phyloP scores from a whole-genome alignment of 495 filamentous ascomycete genomes.

The Neurospora sp. region DNA sequence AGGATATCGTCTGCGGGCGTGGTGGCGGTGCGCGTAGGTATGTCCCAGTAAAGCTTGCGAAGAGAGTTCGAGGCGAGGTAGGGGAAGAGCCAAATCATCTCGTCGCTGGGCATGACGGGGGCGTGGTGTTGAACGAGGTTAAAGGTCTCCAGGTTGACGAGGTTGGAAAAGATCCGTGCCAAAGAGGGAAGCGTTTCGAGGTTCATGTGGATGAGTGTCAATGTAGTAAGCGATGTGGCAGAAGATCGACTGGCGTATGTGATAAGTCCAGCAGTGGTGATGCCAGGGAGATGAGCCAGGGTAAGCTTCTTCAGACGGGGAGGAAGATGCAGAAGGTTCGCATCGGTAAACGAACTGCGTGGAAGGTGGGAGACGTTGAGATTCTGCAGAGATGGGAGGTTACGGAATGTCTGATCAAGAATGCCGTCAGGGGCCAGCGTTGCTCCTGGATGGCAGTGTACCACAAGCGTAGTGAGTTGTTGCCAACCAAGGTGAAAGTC shows the following conservation, averaged over 20 bases:
- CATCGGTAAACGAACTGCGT: conserved; percentile 61
- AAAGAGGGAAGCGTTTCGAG: conserved; percentile 58
- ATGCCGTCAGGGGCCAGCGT: conserved; percentile 57
- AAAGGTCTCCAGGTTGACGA: conserved; percentile 54
- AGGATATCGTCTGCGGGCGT: conserved; percentile 58
- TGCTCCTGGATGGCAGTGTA: conserved; percentile 57
- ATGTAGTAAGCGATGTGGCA: conserved; percentile 44
- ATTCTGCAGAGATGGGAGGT: conserved; percentile 58
- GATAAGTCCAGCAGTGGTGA: conserved; percentile 68
- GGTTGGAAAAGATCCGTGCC: conserved; percentile 63
- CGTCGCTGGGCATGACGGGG: conserved; percentile 48
- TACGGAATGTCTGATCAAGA: conserved; percentile 52
- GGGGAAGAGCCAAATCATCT: conserved; percentile 53
- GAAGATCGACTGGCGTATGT: conserved; percentile 54
- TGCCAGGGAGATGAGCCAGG: conserved; percentile 63
- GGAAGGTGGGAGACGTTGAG: conserved; percentile 69
- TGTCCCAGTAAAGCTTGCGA: conserved; percentile 72
- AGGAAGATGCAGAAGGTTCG: conserved; percentile 58
- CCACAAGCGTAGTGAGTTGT: conserved; percentile 60
- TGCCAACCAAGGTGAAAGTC: conserved; percentile 62
- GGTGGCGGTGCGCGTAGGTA: conserved; percentile 39
- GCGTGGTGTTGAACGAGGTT: conserved; percentile 58
- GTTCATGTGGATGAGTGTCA: conserved; percentile 58
- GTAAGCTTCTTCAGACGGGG: conserved; percentile 56
- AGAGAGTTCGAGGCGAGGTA: conserved; percentile 61